Evolutionary conservation across 2,329 filamentous ascomycete species (phyloP).

Genomic region (Exophiala aquamarina): DNA sequence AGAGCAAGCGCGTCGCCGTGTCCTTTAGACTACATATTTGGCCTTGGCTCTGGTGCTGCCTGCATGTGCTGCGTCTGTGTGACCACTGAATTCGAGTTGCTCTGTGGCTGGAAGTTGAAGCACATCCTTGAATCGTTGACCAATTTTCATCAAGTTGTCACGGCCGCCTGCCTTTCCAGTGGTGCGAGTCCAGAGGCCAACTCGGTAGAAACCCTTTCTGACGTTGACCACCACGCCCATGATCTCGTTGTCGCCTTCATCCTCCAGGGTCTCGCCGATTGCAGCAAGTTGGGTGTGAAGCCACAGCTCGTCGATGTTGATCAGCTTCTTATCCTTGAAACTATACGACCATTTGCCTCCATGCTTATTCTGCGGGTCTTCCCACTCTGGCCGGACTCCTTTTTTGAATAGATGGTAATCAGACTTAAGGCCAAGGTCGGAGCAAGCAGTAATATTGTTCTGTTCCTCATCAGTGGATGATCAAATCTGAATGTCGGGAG

Average conservation of each 20-base stretch:
- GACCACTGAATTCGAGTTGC: slow-evolving; percentile 89
- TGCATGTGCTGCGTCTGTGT: slow-evolving; percentile 88
- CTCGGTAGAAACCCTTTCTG: slow-evolving; percentile 95
- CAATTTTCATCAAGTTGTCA: slow-evolving; percentile 80
- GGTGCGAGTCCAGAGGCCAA: slow-evolving; percentile 95
- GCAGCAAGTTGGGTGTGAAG: slow-evolving; percentile 94
- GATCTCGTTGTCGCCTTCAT: slow-evolving; percentile 88
- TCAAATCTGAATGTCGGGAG: not conserved
- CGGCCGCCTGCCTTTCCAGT: slow-evolving; percentile 87
- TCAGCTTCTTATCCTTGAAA: slow-evolving; percentile 91
- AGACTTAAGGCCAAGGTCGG: slow-evolving; percentile 93
- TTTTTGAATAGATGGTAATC: slow-evolving; percentile 99
- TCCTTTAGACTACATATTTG: slow-evolving; percentile 77
- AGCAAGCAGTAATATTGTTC: slow-evolving; percentile 98
- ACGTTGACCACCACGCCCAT: slow-evolving; percentile 99
- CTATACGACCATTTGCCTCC: slow-evolving; percentile 98
- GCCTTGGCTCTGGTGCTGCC: slow-evolving; percentile 95
- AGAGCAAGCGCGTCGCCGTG: not conserved
- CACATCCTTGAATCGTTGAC: slow-evolving; percentile 88
- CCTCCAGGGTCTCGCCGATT: slow-evolving; percentile 96
- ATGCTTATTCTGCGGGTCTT: slow-evolving; percentile 97
- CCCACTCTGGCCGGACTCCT: slow-evolving; percentile 96
- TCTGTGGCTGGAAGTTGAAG: slow-evolving; percentile 76
- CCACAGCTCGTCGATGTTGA: slow-evolving; percentile 95
- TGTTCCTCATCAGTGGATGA: slow-evolving; percentile 41